Evolutionary conservation across 1,284 basidiomycete species (phyloP).

Genomic region (Cutaneotrichosporon mucoides): DNA sequence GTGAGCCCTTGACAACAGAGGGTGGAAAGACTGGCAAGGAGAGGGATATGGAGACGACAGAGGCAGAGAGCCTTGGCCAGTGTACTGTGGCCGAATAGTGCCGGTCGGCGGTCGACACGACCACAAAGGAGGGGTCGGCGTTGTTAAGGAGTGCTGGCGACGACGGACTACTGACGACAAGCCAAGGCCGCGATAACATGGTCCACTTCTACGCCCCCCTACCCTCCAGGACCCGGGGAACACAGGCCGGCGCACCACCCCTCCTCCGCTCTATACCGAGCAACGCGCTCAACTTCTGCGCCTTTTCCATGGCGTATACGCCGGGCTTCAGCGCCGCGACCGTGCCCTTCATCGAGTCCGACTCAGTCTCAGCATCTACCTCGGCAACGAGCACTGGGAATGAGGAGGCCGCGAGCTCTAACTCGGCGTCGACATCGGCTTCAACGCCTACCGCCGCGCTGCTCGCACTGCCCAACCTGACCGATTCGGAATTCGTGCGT

Average conservation of each 20-base stretch:
- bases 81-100: neutral
- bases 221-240: conserved; percentile 46
- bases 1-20: too few relatives aligned
- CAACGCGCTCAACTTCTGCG: conserved; percentile 85
- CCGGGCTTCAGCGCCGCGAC: conserved; percentile 20
- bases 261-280: conserved; percentile 68
- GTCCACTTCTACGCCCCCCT: conserved; percentile 39
- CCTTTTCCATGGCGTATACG: conserved; percentile 59
- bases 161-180: conserved; percentile 35
- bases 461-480: conserved; percentile 75
- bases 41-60: too few relatives aligned
- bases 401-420: too few relatives aligned
- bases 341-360: neutral
- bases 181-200: conserved; percentile 75
- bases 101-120: too few relatives aligned
- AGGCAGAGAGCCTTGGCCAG: too few relatives aligned
- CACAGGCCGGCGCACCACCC: conserved; percentile 34
- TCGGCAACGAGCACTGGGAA: too few relatives aligned
- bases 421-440: too few relatives aligned
- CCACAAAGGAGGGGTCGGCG: too few relatives aligned
- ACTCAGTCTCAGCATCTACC: too few relatives aligned
- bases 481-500: conserved; percentile 75
- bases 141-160: too few relatives aligned
- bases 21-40: too few relatives aligned
- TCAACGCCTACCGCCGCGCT: conserved; percentile 49